Evolutionary conservation across 768 basidiomycete genomes (phyloP).

Genomic region (Paxillus involutus): DNA sequence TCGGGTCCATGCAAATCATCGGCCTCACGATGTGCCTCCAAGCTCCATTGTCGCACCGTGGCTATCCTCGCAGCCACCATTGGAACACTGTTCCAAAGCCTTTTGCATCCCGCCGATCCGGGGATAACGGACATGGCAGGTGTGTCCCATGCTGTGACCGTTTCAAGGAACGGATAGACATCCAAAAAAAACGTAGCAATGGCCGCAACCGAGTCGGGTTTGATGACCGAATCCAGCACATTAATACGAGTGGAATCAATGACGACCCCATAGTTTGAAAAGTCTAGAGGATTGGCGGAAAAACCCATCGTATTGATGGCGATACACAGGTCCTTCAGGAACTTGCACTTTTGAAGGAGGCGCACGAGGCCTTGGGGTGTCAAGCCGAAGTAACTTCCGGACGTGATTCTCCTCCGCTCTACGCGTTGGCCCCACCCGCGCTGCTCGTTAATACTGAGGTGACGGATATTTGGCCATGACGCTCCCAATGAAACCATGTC

Average conservation of each 20-base stretch:
- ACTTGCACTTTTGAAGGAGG: constrained; percentile 9
- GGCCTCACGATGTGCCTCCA: too few relatives aligned
- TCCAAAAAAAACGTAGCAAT: constrained; percentile 15
- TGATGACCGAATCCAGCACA: constrained; percentile 16
- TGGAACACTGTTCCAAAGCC: constrained; percentile 19
- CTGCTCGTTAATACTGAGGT: constrained; percentile 15
- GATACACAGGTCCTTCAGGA: constrained; percentile 3
- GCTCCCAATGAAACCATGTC: constrained; percentile 14
- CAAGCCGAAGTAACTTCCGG: constrained; percentile 8
- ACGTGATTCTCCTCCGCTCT: too few relatives aligned
- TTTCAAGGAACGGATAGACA: background rate
- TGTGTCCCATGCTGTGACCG: constrained; percentile 9
- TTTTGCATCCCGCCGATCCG: constrained; percentile 11
- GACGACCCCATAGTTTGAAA: background rate
- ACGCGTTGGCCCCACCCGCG: constrained; percentile 13
- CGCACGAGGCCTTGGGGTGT: constrained; percentile 17
- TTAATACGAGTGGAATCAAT: background rate
- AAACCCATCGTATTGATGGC: constrained; percentile 14
- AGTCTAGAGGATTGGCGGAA: background rate
- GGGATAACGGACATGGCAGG: constrained; percentile 6
- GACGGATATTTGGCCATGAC: constrained; percentile 16
- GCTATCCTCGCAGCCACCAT: constrained; percentile 10
- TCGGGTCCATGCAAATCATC: too few relatives aligned
- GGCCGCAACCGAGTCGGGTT: constrained; percentile 13
- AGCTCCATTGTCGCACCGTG: background rate